Conservation (phyloP, 371 early-diverging fungal species). For the Rhizomucor pusillus region DNA sequence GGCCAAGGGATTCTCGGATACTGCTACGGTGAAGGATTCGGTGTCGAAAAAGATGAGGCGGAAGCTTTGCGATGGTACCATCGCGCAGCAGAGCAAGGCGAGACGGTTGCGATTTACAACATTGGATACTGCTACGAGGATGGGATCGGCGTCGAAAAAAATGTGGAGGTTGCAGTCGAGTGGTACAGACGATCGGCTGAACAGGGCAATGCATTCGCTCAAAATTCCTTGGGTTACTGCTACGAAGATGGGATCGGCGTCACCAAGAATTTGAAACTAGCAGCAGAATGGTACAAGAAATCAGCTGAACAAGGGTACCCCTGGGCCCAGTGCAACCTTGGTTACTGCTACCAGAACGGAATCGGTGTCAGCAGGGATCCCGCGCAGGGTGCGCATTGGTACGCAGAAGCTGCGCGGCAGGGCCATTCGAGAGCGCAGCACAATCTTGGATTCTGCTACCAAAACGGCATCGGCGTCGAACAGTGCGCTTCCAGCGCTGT, state of each 20-base stretch:
- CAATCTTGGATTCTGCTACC: slow-evolving; percentile 82
- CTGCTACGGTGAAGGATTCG: slow-evolving; percentile 74
- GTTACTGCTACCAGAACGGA: slow-evolving; percentile 79
- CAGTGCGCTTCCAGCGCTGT: slow-evolving; percentile 60
- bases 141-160: slow-evolving; percentile 68
- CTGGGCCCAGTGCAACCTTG: slow-evolving; percentile 68
- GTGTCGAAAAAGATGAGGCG: slow-evolving; percentile 60
- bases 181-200: slow-evolving; percentile 72
- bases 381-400: slow-evolving; percentile 69
- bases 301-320: slow-evolving; percentile 57
- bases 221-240: slow-evolving; percentile 75
- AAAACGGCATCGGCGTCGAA: slow-evolving; percentile 69
- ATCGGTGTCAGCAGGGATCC: slow-evolving; percentile 65
- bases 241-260: slow-evolving; percentile 73
- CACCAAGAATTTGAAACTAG: slow-evolving; percentile 21
- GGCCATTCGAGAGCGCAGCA: slow-evolving; percentile 79
- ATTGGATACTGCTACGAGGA: slow-evolving; percentile 80
- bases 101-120: slow-evolving; percentile 75
- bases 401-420: slow-evolving; percentile 68
- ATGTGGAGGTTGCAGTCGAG: slow-evolving; percentile 59
- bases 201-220: slow-evolving; percentile 73
- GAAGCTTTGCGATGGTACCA: slow-evolving; percentile 70
- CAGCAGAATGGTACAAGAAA: slow-evolving; percentile 60
- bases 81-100: slow-evolving; percentile 55
- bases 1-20: slow-evolving; percentile 71